A percentile compares a stretch with the other conserved stretches of the same genome.
phyloP scores from a whole-genome alignment of 73 alveolate genomes.

The Blepharisma japonicum region DNA sequence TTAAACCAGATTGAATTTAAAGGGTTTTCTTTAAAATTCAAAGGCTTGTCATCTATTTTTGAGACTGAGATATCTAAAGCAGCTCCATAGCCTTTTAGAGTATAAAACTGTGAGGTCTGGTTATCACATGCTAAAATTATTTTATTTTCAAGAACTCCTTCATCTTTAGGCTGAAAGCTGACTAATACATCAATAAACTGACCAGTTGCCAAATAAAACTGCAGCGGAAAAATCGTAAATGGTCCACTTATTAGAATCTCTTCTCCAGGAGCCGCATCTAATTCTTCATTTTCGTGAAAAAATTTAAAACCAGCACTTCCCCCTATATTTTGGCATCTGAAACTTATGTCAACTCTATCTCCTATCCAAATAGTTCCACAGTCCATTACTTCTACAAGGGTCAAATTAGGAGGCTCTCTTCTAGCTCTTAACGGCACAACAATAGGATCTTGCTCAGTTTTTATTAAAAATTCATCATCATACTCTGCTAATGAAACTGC shows the following conservation, averaged over 20 bases:
- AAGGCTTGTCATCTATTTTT: conserved; percentile 78
- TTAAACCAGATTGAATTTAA: conserved; percentile 71
- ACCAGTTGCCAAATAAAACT: conserved; percentile 84
- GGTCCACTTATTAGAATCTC: conserved; percentile 79
- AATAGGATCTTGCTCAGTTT: conserved; percentile 81
- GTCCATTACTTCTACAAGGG: conserved; percentile 77
- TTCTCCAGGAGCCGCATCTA: conserved; percentile 50
- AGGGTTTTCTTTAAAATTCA: conserved; percentile 64
- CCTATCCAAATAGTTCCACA: conserved; percentile 84
- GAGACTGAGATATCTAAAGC: conserved; percentile 73
- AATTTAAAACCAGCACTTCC: conserved; percentile 94
- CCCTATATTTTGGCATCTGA: conserved; percentile 85
- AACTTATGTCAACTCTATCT: conserved; percentile 86
- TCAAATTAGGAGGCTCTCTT: conserved; percentile 88
- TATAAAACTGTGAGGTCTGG: conserved; percentile 73
- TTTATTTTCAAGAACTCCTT: conserved; percentile 79
- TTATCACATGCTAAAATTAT: conserved; percentile 85
- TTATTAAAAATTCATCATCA: conserved; percentile 57
- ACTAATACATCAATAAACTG: conserved; percentile 85
- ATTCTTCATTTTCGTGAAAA: conserved; percentile 80
- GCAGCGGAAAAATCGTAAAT: conserved; percentile 84
- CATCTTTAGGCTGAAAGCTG: conserved; percentile 77
- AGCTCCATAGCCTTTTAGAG: conserved; percentile 78
- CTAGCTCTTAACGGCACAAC: conserved; percentile 84
- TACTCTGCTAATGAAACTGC: conserved; percentile 90